Evolutionary conservation across 2,329 filamentous ascomycete species (phyloP).

Genomic region (Hortaea sp.): DNA sequence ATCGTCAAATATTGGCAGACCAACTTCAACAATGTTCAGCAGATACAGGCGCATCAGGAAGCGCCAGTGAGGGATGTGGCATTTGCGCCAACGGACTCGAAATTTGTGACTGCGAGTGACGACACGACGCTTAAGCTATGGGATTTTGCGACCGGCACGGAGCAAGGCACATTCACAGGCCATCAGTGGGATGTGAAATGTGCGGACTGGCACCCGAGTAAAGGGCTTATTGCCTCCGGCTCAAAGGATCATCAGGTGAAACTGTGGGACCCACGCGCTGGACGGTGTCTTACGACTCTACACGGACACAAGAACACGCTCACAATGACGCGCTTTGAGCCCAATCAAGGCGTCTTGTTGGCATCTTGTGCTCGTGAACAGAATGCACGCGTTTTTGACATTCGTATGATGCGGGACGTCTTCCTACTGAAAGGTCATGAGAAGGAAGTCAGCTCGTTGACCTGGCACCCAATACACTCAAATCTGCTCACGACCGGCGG

Average conservation of each 20-base stretch:
- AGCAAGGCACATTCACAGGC: slow-evolving; percentile 77
- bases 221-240: slow-evolving; percentile 86
- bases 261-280: slow-evolving; percentile 92
- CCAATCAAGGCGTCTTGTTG: slow-evolving; percentile 70
- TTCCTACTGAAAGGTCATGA: slow-evolving; percentile 88
- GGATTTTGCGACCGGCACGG: slow-evolving; percentile 78
- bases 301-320: slow-evolving; percentile 97
- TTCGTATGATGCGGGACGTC: slow-evolving; percentile 97
- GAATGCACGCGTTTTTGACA: slow-evolving; percentile 84
- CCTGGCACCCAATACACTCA: slow-evolving; percentile 89
- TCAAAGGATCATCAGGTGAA: slow-evolving; percentile 97
- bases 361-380: slow-evolving; percentile 91
- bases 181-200: slow-evolving; percentile 97
- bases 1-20: slow-evolving; percentile 98
- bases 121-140: slow-evolving; percentile 91
- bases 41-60: slow-evolving; percentile 81
- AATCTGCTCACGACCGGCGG: slow-evolving; percentile 85
- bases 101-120: slow-evolving; percentile 93
- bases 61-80: slow-evolving; percentile 74
- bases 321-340: slow-evolving; percentile 84
- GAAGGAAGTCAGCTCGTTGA: slow-evolving; percentile 84
- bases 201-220: slow-evolving; percentile 95
- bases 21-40: slow-evolving; percentile 98
- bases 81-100: slow-evolving; percentile 87
- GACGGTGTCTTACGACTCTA: slow-evolving; percentile 81